Base-by-base conservation (phyloP, 2,329 filamentous ascomycete genomes). In the Huntiella omanensis region DNA sequence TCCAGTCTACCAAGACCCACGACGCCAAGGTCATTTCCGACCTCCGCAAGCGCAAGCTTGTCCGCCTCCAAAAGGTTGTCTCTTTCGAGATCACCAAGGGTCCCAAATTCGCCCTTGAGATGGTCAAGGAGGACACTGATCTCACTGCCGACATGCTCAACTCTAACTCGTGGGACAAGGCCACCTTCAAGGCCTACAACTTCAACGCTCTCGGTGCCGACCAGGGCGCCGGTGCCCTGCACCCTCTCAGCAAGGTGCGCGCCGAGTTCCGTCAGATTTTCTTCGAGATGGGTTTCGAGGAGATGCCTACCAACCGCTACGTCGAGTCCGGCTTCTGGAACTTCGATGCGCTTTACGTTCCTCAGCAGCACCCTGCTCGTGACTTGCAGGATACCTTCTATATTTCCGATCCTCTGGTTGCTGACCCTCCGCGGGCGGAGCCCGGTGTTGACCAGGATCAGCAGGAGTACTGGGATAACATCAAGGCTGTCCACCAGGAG, bases 291-390 rank as follows among this genome's bases (percentile, higher is more conserved):
- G 91, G 88, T 45, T 98, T 96, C 67, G 80, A 88, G 57, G 91
- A 98, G 69, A 96, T 98, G 91, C 83, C 87, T 11, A 95, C 88
- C 43, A 81, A 82, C 64, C 77, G 83, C 61, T 95, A 80, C 60
- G 87, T 96, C 52, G 91, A 98, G 66, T 88, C 87, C 10, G 87
- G 88, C 40, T 95, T 96, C 77, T 98, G 91, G 86, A 96, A 96
- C 65, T 96, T 96, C 62, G 88, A 96, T 59, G 78, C 87, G 17
- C 83, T 98, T 52, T 95, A 88, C 62, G 88, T 96, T 45, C 88
- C 88, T 28, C 91, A 93, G 65, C 91, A 98, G 70, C 91, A 98
- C 62, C 91, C 91, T 44, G 91, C 91, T 50, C 84, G 91, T 60
- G 91, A 98, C 61, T 71, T 95, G 54, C 91, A 98, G 70, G 91